Evolutionary conservation across 2,329 filamentous ascomycete genomes (phyloP).

Genomic region (Trichoderma sp.): DNA sequence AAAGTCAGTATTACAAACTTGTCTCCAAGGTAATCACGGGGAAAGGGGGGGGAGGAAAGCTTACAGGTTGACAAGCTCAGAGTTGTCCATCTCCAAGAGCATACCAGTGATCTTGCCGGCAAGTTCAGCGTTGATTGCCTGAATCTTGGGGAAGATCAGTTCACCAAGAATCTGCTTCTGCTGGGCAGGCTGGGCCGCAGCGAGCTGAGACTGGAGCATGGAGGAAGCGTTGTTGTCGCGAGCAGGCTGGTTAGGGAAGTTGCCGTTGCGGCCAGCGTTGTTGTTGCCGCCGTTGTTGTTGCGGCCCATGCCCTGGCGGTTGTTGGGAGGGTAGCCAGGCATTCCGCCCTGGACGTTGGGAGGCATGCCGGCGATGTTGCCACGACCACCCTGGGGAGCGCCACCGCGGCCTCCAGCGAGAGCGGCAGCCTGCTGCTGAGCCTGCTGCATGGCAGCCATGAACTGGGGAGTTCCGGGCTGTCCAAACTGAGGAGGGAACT

Average conservation of each 20-base stretch:
- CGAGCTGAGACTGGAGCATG: slow-evolving; percentile 57
- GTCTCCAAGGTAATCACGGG: slow-evolving; percentile 18
- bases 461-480: slow-evolving; percentile 77
- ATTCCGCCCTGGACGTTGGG: slow-evolving; percentile 56
- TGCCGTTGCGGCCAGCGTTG: slow-evolving; percentile 42
- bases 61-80: slow-evolving; percentile 92
- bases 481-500: slow-evolving; percentile 77
- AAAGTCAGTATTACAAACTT: slow-evolving; percentile 15
- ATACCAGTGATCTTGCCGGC: slow-evolving; percentile 99
- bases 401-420: slow-evolving; percentile 61
- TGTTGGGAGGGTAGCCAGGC: slow-evolving; percentile 57
- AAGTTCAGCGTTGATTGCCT: slow-evolving; percentile 87
- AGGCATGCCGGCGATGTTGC: slow-evolving; percentile 72
- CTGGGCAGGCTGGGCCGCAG: slow-evolving; percentile 60
- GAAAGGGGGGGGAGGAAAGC: slow-evolving; percentile 41
- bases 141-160: slow-evolving; percentile 97
- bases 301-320: slow-evolving; percentile 49
- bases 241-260: slow-evolving; percentile 46
- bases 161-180: slow-evolving; percentile 99
- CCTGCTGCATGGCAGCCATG: slow-evolving; percentile 80
- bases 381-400: slow-evolving; percentile 63
- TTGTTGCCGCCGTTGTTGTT: slow-evolving; percentile 46
- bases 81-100: slow-evolving; percentile 98
- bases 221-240: slow-evolving; percentile 38
- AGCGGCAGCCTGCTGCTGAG: slow-evolving; percentile 52